These are phyloP conservation scores for Physcomitrium patens DNA, from an alignment of 225 moss, liverwort and hornwort genomes.

Conservation along the genomic window DNA sequence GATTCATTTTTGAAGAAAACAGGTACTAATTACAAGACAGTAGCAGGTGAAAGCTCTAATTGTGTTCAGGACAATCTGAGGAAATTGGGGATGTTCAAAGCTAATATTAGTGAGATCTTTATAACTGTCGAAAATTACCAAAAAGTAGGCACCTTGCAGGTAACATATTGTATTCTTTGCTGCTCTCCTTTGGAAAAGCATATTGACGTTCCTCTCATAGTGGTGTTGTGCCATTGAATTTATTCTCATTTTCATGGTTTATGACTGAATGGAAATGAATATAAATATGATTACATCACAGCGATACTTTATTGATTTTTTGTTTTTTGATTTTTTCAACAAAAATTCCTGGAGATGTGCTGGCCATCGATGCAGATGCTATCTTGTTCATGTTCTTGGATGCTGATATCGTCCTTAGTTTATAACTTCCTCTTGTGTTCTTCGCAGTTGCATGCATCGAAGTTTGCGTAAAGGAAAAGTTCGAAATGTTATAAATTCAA, in stretches of 20 bases:
- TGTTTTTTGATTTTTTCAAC: too few species aligned
- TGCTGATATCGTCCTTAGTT: not conserved
- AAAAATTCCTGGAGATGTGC: not conserved
- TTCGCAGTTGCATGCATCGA: not conserved
- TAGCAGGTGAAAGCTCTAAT: conserved; percentile 51
- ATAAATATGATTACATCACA: not conserved
- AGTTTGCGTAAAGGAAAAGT: conserved; percentile 45
- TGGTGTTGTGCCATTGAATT: not conserved
- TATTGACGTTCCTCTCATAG: conserved; percentile 6
- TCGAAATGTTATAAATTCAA: conserved; percentile 48
- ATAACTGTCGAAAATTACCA: too few species aligned
- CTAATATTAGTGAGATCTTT: conserved; percentile 30
- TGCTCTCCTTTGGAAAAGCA: conserved; percentile 58
- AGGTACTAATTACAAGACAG: conserved; percentile 43
- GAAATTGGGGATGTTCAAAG: conserved; percentile 55
- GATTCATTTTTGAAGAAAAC: conserved; percentile 63
- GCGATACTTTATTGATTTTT: not conserved
- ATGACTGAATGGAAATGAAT: not conserved
- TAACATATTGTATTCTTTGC: conserved; percentile 68
- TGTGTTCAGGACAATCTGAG: conserved; percentile 54
- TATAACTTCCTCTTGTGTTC: not conserved
- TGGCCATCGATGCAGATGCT: not conserved
- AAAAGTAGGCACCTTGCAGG: too few species aligned
- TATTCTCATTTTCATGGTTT: not conserved
- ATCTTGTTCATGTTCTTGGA: not conserved